Evolutionary conservation across 164 flowering plant genomes (phyloP), one percentile per base, ranked within the genome.

Genomic region (Piper betle): DNA sequence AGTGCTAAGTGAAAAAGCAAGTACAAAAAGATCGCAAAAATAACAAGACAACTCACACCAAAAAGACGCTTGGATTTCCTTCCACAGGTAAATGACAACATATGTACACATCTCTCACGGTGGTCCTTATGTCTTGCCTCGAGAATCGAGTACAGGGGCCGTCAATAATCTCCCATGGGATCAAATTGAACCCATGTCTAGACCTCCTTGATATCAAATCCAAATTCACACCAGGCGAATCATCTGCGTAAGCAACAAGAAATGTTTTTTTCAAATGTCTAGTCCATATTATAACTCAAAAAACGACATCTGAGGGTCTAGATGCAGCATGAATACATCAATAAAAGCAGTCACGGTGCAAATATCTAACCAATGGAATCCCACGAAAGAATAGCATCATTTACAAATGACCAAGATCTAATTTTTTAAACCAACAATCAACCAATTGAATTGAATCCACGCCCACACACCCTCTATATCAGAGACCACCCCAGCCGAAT

Each of bases 31-130:
- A 18, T 12, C 39, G 33, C 52, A 9, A 37, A 53, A 39, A 53
- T 53, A 43, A 38, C 18, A 18, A 2, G 50, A 41, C 41, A 61
- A 65, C 85, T 78, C 59, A 91, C 96, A 65, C 73, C 41, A 86
- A 68, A 61, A 65, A 66, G 63, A 86, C 78, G 20, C 73, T 72
- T 17, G 90, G 79, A 68, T 76, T 55, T 18, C 73, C 67, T 0
- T 69, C 72, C 59, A 74, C 60, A 25, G 96, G 98, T 60, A 91
- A 77, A 17, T 81, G 77, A 62, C 86, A 91, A 75, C 90, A 75
- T 6, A 84, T 59, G 62, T 74, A 68, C 38, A 74, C 77, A 64
- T 84, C 86, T 53, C 69, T 74, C 1, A 66, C 39, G 48, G 53
- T 25, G 33, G 33, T 41, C 25, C 54, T 59, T 39, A 40, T 7